Evolutionary conservation across 768 basidiomycete species (phyloP).

Genomic region (Leucosporidium creatinivorum): DNA sequence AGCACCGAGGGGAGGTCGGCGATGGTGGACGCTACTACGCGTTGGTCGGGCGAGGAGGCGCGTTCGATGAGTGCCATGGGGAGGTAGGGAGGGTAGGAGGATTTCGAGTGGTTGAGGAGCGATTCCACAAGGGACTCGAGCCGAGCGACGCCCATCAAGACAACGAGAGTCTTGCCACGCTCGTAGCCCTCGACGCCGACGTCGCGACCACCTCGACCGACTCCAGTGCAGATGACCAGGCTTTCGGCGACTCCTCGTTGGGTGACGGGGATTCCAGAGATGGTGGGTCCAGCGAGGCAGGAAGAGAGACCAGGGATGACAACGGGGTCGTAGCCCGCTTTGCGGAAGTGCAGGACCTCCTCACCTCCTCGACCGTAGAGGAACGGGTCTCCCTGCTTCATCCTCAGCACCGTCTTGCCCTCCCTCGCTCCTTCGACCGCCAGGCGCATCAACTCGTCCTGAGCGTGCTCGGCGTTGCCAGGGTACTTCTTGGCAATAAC

Average conservation of each 20-base stretch:
- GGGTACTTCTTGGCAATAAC: conserved; percentile 95
- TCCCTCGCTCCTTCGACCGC: conserved; percentile 72
- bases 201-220: conserved; percentile 73
- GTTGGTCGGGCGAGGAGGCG: conserved; percentile 87
- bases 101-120: conserved; percentile 49
- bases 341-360: conserved; percentile 85
- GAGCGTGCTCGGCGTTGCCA: conserved; percentile 90
- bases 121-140: conserved; percentile 63
- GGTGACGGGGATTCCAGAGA: conserved; percentile 87
- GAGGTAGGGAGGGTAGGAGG: conserved; percentile 62
- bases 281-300: conserved; percentile 78
- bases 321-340: conserved; percentile 71
- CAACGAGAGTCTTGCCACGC: conserved; percentile 66
- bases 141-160: conserved; percentile 93
- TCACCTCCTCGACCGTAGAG: conserved; percentile 92
- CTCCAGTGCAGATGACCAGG: conserved; percentile 85
- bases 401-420: conserved; percentile 77
- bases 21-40: conserved; percentile 71
- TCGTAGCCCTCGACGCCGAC: conserved; percentile 84
- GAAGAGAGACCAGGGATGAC: conserved; percentile 86
- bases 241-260: conserved; percentile 90
- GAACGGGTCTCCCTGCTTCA: conserved; percentile 96
- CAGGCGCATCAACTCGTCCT: conserved; percentile 87
- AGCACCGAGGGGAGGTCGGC: conserved; percentile 62
- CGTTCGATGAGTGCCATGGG: conserved; percentile 93